Percentiles rank a stretch among this genome's conserved stretches.
These are phyloP conservation scores for Penicillium ucsense DNA, from an alignment of 495 filamentous ascomycete species.

Conservation along the genomic window DNA sequence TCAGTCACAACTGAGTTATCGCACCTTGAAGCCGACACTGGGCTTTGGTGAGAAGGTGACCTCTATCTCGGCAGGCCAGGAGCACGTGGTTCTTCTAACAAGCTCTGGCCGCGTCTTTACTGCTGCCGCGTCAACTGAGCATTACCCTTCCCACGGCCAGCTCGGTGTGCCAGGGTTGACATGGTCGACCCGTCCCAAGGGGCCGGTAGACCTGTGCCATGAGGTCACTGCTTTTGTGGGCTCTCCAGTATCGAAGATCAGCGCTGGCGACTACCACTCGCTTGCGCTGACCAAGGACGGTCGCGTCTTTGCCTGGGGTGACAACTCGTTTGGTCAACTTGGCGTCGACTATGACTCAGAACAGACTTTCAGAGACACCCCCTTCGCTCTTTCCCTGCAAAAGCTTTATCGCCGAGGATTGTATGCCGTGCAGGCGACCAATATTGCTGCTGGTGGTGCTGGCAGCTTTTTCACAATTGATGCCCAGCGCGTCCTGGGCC, in stretches of 20 bases:
- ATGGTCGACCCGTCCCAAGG: constrained; percentile 68
- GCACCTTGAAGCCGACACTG: constrained; percentile 57
- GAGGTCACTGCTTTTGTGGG: constrained; percentile 58
- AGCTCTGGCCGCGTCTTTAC: constrained; percentile 78
- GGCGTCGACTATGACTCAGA: constrained; percentile 60
- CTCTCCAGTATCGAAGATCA: constrained; percentile 58
- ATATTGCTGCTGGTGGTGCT: constrained; percentile 71
- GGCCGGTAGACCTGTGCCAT: constrained; percentile 69
- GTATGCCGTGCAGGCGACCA: constrained; percentile 51
- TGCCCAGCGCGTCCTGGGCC: constrained; percentile 45
- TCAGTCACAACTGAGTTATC: constrained; percentile 56
- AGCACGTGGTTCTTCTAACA: constrained; percentile 83
- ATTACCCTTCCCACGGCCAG: constrained; percentile 76
- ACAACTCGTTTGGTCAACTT: constrained; percentile 80
- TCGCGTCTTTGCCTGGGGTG: constrained; percentile 77
- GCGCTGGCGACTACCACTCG: constrained; percentile 81
- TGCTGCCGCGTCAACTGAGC: constrained; percentile 63
- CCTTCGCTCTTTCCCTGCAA: constrained; percentile 55
- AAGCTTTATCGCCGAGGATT: constrained; percentile 58
- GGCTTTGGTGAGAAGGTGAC: constrained; percentile 65
- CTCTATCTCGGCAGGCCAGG: constrained; percentile 63
- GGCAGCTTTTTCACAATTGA: constrained; percentile 85
- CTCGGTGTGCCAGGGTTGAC: constrained; percentile 75
- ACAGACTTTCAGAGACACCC: constrained; percentile 53
- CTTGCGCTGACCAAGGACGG: constrained; percentile 65